A percentile compares a stretch with the other conserved stretches of the same genome.
phyloP scores from a whole-genome alignment of 768 basidiomycete genomes.

The Rhodotorula graminis region DNA sequence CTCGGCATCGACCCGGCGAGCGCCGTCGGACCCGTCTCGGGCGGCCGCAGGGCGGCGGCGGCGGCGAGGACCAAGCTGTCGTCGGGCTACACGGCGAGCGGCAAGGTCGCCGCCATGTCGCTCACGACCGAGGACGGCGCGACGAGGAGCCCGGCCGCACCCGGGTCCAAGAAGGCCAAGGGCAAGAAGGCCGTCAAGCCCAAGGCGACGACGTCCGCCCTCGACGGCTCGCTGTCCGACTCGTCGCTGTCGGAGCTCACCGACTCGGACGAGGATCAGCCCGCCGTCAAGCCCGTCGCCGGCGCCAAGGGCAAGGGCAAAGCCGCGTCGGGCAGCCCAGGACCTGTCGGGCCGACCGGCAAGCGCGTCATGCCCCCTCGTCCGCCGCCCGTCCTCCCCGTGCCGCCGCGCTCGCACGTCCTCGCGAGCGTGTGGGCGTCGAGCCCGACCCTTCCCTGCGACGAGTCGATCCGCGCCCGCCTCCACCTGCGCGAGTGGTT shows the following conservation, averaged over 20 bases:
- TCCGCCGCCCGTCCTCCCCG: neutral
- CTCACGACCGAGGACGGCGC: neutral
- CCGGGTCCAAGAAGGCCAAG: neutral
- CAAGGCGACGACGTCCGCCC: no score
- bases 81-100: neutral
- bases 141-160: neutral
- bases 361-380: constrained; percentile 13
- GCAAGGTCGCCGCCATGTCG: neutral
- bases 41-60: neutral
- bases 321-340: neutral
- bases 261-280: constrained; percentile 11
- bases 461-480: constrained; percentile 5
- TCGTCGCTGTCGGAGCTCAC: constrained; percentile 15
- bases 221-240: neutral
- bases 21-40: neutral
- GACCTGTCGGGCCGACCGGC: neutral
- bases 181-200: neutral
- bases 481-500: constrained; percentile 21
- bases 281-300: no score
- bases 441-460: neutral
- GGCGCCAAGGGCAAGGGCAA: no score
- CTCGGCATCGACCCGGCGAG: neutral
- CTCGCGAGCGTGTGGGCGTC: constrained; percentile 4
- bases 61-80: neutral
- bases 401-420: neutral